These are phyloP conservation scores for Scheffersomyces stambukii DNA, from an alignment of 1,139 yeast species.

Conservation along the genomic window DNA sequence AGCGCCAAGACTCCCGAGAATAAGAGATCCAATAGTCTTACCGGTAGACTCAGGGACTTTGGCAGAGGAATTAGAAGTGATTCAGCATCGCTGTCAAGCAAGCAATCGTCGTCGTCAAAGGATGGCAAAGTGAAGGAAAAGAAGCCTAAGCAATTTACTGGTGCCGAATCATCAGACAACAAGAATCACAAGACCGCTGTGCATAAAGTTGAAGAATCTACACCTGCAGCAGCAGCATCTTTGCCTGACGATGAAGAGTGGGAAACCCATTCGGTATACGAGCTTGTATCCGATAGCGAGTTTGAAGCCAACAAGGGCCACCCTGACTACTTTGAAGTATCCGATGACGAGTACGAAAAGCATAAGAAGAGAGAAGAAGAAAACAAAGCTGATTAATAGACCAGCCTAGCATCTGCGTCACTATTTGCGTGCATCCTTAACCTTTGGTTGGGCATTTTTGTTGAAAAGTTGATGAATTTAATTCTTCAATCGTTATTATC, in stretches of 20 bases:
- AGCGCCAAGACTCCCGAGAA: slow-evolving; percentile 4
- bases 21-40: slow-evolving; percentile 16
- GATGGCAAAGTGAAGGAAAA: too few relatives aligned
- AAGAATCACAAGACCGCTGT: too few relatives aligned
- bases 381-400: slow-evolving; percentile 5
- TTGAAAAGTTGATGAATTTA: neutral
- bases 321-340: slow-evolving; percentile 49
- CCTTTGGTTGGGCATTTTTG: neutral
- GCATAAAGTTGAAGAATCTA: too few relatives aligned
- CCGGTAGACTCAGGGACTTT: slow-evolving; percentile 20
- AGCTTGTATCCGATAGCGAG: slow-evolving; percentile 48
- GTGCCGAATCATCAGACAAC: too few relatives aligned
- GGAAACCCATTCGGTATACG: slow-evolving; percentile 43
- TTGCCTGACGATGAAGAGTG: slow-evolving; percentile 16
- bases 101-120: too few relatives aligned
- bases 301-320: slow-evolving; percentile 40
- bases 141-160: too few relatives aligned
- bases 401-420: slow-evolving; percentile 1
- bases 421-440: neutral
- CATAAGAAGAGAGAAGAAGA: slow-evolving; percentile 14
- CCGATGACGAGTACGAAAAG: slow-evolving; percentile 31
- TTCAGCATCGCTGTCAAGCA: too few relatives aligned
- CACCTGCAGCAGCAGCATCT: slow-evolving; percentile 10
- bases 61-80: slow-evolving; percentile 16
- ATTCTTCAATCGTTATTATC: neutral